Percentiles rank a stretch among this genome's conserved stretches.
Evolutionary conservation across 2,329 filamentous ascomycete species (phyloP).

Genomic region (Aspergillus novoparasiticus): DNA sequence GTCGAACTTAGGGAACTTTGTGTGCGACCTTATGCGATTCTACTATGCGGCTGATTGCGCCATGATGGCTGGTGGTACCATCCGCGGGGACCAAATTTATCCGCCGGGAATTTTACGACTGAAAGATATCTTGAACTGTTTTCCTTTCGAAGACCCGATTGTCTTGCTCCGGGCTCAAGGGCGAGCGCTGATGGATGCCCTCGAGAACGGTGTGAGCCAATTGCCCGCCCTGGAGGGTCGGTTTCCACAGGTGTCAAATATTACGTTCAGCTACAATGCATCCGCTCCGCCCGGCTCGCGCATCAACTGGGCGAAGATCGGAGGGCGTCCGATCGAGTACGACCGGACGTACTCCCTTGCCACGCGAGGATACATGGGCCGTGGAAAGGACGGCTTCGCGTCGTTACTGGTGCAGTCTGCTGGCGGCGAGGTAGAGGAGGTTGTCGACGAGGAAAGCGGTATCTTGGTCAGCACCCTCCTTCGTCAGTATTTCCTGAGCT

Average conservation of each 20-base stretch:
- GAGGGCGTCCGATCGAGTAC: constrained; percentile 62
- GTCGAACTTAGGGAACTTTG: constrained; percentile 86
- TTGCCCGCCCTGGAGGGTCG: constrained; percentile 83
- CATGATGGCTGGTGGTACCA: constrained; percentile 82
- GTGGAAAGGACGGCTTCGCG: constrained; percentile 83
- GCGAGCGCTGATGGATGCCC: constrained; percentile 71
- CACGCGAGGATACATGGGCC: constrained; percentile 85
- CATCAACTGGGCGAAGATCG: constrained; percentile 64
- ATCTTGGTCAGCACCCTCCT: constrained; percentile 84
- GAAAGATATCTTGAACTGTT: constrained; percentile 84
- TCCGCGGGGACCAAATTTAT: constrained; percentile 86
- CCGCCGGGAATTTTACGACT: constrained; percentile 75
- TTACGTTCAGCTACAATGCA: constrained; percentile 73
- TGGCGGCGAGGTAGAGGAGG: constrained; percentile 74
- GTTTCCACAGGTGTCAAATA: constrained; percentile 86
- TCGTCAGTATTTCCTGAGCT: constrained; percentile 86
- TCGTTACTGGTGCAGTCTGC: constrained; percentile 74
- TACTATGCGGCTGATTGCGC: constrained; percentile 80
- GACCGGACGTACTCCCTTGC: constrained; percentile 70
- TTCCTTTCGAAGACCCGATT: constrained; percentile 89
- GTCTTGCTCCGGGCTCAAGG: constrained; percentile 75
- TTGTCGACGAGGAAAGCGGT: constrained; percentile 84
- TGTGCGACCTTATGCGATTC: constrained; percentile 86
- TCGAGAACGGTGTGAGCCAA: constrained; percentile 80
- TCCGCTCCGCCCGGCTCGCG: constrained; percentile 62